Conservation (phyloP, 2,329 filamentous ascomycete genomes). For the Exutisphaerella laricina region DNA sequence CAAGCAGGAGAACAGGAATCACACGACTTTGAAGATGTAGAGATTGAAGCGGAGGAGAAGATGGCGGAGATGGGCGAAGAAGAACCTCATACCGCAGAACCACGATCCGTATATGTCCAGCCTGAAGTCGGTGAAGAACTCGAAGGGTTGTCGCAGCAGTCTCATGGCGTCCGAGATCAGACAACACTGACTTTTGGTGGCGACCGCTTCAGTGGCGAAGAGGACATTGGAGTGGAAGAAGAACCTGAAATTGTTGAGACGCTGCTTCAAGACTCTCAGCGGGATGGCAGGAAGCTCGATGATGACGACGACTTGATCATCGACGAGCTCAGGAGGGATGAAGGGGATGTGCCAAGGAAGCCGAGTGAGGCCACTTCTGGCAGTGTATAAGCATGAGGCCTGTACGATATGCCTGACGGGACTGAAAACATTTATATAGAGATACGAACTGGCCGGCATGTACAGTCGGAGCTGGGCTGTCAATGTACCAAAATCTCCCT, state of each 20-base stretch:
- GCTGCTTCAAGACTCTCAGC: background rate
- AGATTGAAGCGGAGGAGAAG: conserved; percentile 9
- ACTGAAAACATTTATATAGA: background rate
- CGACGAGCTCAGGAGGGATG: background rate
- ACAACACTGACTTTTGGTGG: conserved; percentile 23
- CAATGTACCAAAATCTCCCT: too few species aligned
- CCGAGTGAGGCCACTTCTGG: background rate
- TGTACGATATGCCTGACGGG: background rate
- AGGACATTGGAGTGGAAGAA: conserved; percentile 23
- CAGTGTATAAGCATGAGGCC: background rate
- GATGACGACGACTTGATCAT: background rate
- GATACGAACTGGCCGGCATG: too few species aligned
- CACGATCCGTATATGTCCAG: background rate
- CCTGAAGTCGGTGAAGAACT: conserved; percentile 8
- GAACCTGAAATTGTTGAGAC: conserved; percentile 15
- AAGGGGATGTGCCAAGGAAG: background rate
- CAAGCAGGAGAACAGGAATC: background rate
- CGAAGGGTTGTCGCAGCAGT: conserved; percentile 4
- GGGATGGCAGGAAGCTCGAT: background rate
- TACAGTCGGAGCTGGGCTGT: too few species aligned
- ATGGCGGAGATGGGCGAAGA: conserved; percentile 8
- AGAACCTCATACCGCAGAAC: background rate
- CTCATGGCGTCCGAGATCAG: conserved; percentile 13
- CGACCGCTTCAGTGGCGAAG: conserved; percentile 29
- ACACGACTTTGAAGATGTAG: conserved; percentile 5